These are phyloP conservation scores for Xylariomycetidae sp. DNA, from an alignment of 2,329 filamentous ascomycete species.

Conservation along the genomic window DNA sequence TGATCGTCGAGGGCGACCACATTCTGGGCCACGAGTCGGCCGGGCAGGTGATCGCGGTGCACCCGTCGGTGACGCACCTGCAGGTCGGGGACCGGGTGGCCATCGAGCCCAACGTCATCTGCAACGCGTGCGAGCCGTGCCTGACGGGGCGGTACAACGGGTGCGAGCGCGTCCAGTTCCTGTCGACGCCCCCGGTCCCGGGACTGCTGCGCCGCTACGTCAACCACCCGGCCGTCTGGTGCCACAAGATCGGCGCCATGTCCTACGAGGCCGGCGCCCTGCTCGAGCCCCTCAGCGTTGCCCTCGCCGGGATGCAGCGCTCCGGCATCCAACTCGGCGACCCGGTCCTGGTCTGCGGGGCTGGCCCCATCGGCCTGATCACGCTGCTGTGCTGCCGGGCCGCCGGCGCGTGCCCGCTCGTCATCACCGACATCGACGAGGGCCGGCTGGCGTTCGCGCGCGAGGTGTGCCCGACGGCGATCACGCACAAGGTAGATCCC, in stretches of 20 bases:
- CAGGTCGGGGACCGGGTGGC: slow-evolving; percentile 87
- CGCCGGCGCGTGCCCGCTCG: slow-evolving; percentile 83
- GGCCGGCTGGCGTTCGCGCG: slow-evolving; percentile 81
- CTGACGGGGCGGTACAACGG: slow-evolving; percentile 93
- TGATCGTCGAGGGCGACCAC: slow-evolving; percentile 85
- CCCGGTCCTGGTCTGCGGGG: slow-evolving; percentile 82
- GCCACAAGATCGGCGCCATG: slow-evolving; percentile 93
- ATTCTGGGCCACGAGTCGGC: slow-evolving; percentile 94
- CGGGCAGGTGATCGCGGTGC: slow-evolving; percentile 75
- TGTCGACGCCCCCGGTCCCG: slow-evolving; percentile 84
- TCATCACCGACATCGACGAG: slow-evolving; percentile 93
- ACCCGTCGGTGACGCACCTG: slow-evolving; percentile 72
- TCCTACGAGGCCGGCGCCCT: slow-evolving; percentile 86
- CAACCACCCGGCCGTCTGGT: slow-evolving; percentile 92
- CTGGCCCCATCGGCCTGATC: slow-evolving; percentile 89
- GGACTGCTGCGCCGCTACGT: slow-evolving; percentile 88
- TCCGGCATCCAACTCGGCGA: slow-evolving; percentile 79
- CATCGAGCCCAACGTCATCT: slow-evolving; percentile 91
- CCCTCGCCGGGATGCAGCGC: slow-evolving; percentile 81
- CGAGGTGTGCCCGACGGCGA: slow-evolving; percentile 71
- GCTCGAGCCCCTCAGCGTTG: slow-evolving; percentile 85
- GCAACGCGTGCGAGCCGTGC: slow-evolving; percentile 85
- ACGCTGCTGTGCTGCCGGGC: slow-evolving; percentile 80
- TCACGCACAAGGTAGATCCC: slow-evolving; percentile 77
- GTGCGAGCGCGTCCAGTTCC: slow-evolving; percentile 79